These are phyloP conservation scores for Yamadazyma olivae DNA, from an alignment of 805 yeast genomes.

Conservation along the genomic window DNA sequence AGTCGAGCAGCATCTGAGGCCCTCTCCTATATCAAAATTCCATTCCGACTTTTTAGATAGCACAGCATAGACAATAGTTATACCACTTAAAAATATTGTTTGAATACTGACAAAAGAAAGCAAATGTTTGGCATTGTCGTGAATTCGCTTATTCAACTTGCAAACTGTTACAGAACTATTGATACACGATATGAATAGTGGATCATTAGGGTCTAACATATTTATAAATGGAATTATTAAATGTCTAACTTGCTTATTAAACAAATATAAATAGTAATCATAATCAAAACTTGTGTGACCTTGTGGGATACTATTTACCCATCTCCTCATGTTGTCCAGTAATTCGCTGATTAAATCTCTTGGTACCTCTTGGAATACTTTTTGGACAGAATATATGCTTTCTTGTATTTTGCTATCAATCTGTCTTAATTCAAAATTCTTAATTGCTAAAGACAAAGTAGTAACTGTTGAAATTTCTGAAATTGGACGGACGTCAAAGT, in stretches of 20 bases:
- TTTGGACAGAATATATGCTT: conserved; percentile 6
- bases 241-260: conserved; percentile 6
- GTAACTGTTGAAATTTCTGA: not conserved
- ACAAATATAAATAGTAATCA: conserved; percentile 7
- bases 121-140: conserved; percentile 4
- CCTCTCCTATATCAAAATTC: conserved; percentile 6
- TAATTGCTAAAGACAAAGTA: conserved; percentile 3
- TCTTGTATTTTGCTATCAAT: conserved; percentile 8
- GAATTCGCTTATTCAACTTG: conserved; percentile 5
- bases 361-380: conserved; percentile 4
- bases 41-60: conserved; percentile 4
- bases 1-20: conserved; percentile 7
- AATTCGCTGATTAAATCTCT: conserved; percentile 2
- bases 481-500: not conserved
- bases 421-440: conserved; percentile 2
- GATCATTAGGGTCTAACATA: conserved; percentile 4
- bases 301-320: conserved; percentile 5
- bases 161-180: conserved; percentile 8
- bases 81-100: conserved; percentile 9
- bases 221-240: conserved; percentile 5
- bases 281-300: conserved; percentile 2
- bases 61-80: conserved; percentile 7
- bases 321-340: conserved; percentile 6
- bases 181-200: conserved; percentile 7
- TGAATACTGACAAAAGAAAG: conserved; percentile 6